phyloP scores from a whole-genome alignment of 352 stramenopile species.

The Globisporangium iwayamae region DNA sequence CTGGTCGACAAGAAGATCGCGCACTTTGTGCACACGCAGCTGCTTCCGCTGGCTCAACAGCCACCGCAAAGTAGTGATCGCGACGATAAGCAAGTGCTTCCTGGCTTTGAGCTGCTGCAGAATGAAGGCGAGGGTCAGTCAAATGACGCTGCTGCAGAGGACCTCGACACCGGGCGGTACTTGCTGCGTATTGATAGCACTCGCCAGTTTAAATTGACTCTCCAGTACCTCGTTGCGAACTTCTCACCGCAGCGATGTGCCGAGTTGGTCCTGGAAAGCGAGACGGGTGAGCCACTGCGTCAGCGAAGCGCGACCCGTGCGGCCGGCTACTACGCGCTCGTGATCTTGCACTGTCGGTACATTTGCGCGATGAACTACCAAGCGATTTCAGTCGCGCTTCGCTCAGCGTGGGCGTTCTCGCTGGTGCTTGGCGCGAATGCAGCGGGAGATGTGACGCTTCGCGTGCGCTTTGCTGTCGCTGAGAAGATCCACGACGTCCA shows the following conservation, averaged over 20 bases:
- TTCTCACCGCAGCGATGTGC: constrained; percentile 9
- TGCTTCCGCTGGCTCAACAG: neutral
- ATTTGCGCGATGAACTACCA: constrained; percentile 11
- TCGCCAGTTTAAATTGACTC: neutral
- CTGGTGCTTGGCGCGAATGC: constrained; percentile 3
- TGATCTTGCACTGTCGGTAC: neutral
- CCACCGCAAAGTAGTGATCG: neutral
- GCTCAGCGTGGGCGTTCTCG: constrained; percentile 10
- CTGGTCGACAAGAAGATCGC: constrained; percentile 8
- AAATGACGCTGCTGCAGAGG: neutral
- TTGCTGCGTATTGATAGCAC: constrained; percentile 2
- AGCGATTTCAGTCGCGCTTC: neutral
- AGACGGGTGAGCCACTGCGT: neutral
- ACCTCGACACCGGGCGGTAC: constrained; percentile 2
- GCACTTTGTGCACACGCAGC: neutral
- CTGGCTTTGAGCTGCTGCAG: constrained; percentile 2
- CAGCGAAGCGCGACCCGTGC: neutral
- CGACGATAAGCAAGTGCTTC: neutral
- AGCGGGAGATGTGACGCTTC: neutral
- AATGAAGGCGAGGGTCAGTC: neutral
- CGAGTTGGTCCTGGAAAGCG: neutral
- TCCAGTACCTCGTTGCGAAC: neutral
- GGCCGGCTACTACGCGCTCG: neutral
- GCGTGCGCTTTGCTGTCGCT: constrained; percentile 12
- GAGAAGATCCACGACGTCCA: constrained; percentile 8